Evolutionary conservation across 2,329 filamentous ascomycete genomes (phyloP).

Genomic region (Penicillium crustosum): DNA sequence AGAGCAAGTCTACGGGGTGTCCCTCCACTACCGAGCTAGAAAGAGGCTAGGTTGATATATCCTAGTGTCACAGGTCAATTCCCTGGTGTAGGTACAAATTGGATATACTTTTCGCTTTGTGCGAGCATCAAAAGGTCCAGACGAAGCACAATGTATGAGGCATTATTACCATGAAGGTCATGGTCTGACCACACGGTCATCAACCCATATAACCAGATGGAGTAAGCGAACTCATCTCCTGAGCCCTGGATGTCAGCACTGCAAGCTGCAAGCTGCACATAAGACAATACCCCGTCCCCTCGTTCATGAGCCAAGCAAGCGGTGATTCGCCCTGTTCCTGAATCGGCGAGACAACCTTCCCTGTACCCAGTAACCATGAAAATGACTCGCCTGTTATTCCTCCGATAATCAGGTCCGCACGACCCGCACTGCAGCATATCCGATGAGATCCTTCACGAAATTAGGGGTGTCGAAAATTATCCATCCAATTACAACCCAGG

Average conservation of each 20-base stretch:
- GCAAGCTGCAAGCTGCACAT: background rate
- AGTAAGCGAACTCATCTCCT: background rate
- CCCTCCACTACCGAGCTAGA: no score
- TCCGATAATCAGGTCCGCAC: background rate
- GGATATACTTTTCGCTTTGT: no score
- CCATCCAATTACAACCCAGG: background rate
- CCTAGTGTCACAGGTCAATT: no score
- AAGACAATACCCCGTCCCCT: background rate
- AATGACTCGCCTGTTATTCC: background rate
- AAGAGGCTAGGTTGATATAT: no score
- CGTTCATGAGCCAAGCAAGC: background rate
- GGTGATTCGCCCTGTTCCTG: constrained; percentile 18
- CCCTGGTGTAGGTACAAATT: no score
- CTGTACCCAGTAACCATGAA: background rate
- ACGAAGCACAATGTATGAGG: no score
- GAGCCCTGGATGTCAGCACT: background rate
- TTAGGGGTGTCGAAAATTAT: background rate
- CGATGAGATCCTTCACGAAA: background rate
- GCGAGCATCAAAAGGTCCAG: no score
- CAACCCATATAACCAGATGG: background rate
- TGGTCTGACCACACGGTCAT: background rate
- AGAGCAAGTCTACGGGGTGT: no score
- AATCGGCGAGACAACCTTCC: background rate
- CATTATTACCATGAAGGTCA: background rate
- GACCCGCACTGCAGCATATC: background rate